Evolutionary conservation across 169 alveolate species (phyloP).

Genomic region (Plasmodium yoelii): DNA sequence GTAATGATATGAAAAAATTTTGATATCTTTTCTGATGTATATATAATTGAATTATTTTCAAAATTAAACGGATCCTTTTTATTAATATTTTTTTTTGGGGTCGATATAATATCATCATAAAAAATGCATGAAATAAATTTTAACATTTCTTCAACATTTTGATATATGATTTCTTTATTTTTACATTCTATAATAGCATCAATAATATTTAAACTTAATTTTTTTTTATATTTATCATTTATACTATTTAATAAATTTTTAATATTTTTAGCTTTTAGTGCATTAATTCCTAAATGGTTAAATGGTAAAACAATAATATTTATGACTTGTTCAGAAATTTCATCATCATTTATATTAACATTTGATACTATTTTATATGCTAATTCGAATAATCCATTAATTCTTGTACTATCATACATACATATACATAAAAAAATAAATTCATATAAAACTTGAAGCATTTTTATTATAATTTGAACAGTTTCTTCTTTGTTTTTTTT

Average conservation of each 20-base stretch:
- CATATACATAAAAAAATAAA: slow-evolving; percentile 66
- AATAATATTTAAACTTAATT: slow-evolving; percentile 46
- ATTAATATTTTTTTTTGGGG: background rate
- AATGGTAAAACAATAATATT: slow-evolving; percentile 60
- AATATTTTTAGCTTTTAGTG: slow-evolving; percentile 46
- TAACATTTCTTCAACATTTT: slow-evolving; percentile 42
- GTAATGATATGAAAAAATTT: slow-evolving; percentile 74
- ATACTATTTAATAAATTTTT: slow-evolving; percentile 27
- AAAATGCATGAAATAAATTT: slow-evolving; percentile 48
- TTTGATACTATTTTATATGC: slow-evolving; percentile 52
- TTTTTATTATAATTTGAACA: slow-evolving; percentile 40
- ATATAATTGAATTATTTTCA: slow-evolving; percentile 20
- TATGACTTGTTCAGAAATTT: slow-evolving; percentile 39
- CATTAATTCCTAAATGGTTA: slow-evolving; percentile 45
- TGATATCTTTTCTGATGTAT: slow-evolving; percentile 50
- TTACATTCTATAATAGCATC: slow-evolving; percentile 70
- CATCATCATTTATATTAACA: slow-evolving; percentile 26
- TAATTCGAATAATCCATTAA: slow-evolving; percentile 29
- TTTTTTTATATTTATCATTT: slow-evolving; percentile 51
- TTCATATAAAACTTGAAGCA: slow-evolving; percentile 65
- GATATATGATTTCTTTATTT: slow-evolving; percentile 24
- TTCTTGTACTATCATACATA: slow-evolving; percentile 31
- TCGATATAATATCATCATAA: slow-evolving; percentile 7
- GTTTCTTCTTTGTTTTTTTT: slow-evolving; percentile 1
- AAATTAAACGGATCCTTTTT: slow-evolving; percentile 39